A percentile compares a stretch with the other conserved stretches of the same genome.
These are phyloP conservation scores for Ceratocystiopsis brevicomis DNA, from an alignment of 2,329 filamentous ascomycete species.

Conservation along the genomic window DNA sequence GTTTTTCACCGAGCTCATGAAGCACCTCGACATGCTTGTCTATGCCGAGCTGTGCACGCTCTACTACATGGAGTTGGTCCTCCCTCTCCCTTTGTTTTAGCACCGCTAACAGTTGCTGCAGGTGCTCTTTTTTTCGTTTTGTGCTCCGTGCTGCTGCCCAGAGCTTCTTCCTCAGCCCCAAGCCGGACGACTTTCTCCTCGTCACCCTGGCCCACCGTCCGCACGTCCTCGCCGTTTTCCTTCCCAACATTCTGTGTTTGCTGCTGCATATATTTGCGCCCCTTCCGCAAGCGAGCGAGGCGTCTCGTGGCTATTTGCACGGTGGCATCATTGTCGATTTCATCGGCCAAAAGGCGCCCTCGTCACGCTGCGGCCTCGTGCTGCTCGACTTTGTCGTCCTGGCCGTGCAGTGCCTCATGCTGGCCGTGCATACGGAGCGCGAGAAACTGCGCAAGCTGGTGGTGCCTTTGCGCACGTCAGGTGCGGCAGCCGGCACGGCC, in stretches of 20 bases:
- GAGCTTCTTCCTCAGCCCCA: conserved; percentile 45
- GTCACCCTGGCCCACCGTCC: conserved; percentile 35
- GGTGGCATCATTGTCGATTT: conserved; percentile 50
- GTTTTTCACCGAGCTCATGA: conserved; percentile 40
- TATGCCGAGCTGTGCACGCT: conserved; percentile 45
- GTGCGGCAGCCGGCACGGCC: not conserved
- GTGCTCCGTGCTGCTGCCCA: conserved; percentile 39
- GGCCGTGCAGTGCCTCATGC: conserved; percentile 41
- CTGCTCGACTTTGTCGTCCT: conserved; percentile 37
- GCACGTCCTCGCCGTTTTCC: conserved; percentile 38
- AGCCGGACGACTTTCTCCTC: conserved; percentile 35
- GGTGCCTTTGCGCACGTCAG: conserved; percentile 14
- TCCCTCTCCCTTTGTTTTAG: not conserved
- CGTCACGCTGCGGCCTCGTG: conserved; percentile 35
- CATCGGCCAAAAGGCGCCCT: conserved; percentile 44
- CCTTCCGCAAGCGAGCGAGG: conserved; percentile 37
- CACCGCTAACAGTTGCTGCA: conserved; percentile 13
- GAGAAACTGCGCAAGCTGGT: conserved; percentile 34
- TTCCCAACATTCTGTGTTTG: conserved; percentile 41
- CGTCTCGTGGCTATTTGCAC: conserved; percentile 45
- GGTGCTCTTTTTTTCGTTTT: conserved; percentile 46
- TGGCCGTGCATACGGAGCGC: conserved; percentile 41
- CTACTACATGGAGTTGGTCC: conserved; percentile 51
- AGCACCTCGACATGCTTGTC: conserved; percentile 41
- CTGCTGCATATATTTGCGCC: conserved; percentile 38